Evolutionary conservation across 1,284 basidiomycete genomes (phyloP).

Genomic region (Malassezia sp.): DNA sequence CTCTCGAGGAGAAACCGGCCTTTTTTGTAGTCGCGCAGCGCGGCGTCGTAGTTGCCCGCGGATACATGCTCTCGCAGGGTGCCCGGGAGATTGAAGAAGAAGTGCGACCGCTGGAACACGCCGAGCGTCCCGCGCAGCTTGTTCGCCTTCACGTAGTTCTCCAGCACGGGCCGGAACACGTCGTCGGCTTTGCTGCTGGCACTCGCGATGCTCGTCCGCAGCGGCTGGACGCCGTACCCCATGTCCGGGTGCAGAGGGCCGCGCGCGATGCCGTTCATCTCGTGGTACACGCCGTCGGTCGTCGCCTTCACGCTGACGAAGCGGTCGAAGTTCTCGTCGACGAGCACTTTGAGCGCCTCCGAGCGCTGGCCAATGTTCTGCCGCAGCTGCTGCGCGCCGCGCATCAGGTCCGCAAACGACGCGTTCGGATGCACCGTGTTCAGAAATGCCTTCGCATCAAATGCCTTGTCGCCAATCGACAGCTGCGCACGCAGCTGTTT

Average conservation of each 20-base stretch:
- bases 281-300: slow-evolving; percentile 75
- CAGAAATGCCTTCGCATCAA: slow-evolving; percentile 88
- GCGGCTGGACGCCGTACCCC: slow-evolving; percentile 71
- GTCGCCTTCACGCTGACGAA: slow-evolving; percentile 96
- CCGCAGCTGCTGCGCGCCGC: slow-evolving; percentile 43
- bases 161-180: slow-evolving; percentile 88
- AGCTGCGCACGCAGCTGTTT: slow-evolving; percentile 28
- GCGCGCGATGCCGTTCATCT: slow-evolving; percentile 64
- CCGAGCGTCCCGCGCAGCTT: slow-evolving; percentile 83
- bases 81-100: slow-evolving; percentile 94
- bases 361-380: slow-evolving; percentile 52
- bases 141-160: slow-evolving; percentile 87
- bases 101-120: slow-evolving; percentile 91
- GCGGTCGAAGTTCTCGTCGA: slow-evolving; percentile 94
- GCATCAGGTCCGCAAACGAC: slow-evolving; percentile 73
- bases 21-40: slow-evolving; percentile 92
- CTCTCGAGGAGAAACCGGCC: slow-evolving; percentile 81
- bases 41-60: slow-evolving; percentile 68
- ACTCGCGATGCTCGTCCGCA: slow-evolving; percentile 54
- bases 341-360: slow-evolving; percentile 81
- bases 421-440: slow-evolving; percentile 88
- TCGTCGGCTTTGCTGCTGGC: slow-evolving; percentile 82
- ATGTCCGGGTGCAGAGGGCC: slow-evolving; percentile 64
- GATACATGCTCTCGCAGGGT: slow-evolving; percentile 79
- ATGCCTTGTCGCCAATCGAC: slow-evolving; percentile 66